Conservation (phyloP, 257 asterid species). For the Solanum appendiculatum region DNA sequence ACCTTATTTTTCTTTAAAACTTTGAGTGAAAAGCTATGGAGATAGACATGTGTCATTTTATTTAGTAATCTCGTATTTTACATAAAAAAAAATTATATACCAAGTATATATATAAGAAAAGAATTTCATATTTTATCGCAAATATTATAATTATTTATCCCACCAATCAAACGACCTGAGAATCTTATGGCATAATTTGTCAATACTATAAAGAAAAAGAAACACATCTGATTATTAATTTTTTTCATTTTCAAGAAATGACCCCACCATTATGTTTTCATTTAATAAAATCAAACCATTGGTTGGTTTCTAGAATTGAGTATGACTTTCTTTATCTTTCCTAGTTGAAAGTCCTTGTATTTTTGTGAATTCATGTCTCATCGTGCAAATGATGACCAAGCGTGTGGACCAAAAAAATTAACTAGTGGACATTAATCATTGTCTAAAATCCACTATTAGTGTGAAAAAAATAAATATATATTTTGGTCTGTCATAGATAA, state of each 20-base stretch:
- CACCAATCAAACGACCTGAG: not conserved
- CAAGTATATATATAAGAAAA: not conserved
- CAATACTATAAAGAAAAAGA: not conserved
- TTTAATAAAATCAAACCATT: not conserved
- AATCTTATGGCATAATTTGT: not conserved
- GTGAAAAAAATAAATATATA: not conserved
- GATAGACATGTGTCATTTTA: no score
- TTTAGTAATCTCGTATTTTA: not conserved
- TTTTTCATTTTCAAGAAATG: not conserved
- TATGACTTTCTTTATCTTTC: not conserved
- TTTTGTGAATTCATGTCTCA: not conserved
- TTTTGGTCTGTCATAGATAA: not conserved
- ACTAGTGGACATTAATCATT: not conserved
- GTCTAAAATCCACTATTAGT: not conserved
- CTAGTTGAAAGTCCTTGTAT: not conserved
- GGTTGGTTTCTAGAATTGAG: not conserved
- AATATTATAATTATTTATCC: not conserved
- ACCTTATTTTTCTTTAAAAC: not conserved
- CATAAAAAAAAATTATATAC: not conserved
- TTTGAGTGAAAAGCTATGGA: not conserved
- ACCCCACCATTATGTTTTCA: not conserved
- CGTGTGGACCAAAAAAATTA: not conserved
- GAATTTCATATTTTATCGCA: accelerated
- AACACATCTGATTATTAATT: not conserved
- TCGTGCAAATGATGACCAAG: not conserved